A percentile compares a stretch with the other conserved stretches of the same genome.
phyloP scores from a whole-genome alignment of 2,329 filamentous ascomycete genomes.

The Colletotrichum sp. region DNA sequence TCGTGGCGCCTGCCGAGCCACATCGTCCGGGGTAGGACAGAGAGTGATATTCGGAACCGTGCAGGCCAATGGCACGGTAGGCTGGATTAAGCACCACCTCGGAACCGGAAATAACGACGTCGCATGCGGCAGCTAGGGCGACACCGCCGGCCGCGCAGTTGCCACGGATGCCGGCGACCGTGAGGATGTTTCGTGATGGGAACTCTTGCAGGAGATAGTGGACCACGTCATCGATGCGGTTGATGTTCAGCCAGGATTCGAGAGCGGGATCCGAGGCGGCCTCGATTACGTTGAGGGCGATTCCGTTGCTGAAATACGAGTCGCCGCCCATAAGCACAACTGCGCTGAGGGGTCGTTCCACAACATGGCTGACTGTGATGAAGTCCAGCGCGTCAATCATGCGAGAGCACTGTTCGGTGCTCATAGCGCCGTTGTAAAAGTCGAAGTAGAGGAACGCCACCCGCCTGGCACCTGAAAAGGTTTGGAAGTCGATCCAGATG shows the following conservation, averaged over 20 bases:
- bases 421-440: constrained; percentile 50
- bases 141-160: constrained; percentile 49
- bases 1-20: constrained; percentile 32
- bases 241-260: constrained; percentile 49
- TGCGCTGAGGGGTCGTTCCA: constrained; percentile 34
- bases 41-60: constrained; percentile 47
- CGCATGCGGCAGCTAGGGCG: constrained; percentile 42
- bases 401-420: constrained; percentile 40
- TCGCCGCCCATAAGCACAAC: constrained; percentile 44
- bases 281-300: constrained; percentile 49
- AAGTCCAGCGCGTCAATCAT: constrained; percentile 40
- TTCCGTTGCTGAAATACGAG: constrained; percentile 48
- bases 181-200: constrained; percentile 36
- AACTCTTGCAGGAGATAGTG: constrained; percentile 42
- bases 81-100: constrained; percentile 46
- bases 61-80: constrained; percentile 38
- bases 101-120: constrained; percentile 39
- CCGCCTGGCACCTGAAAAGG: constrained; percentile 26
- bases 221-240: constrained; percentile 46
- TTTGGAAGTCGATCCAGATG: constrained; percentile 40
- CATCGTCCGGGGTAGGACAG: constrained; percentile 43
- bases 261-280: constrained; percentile 37
- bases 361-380: constrained; percentile 33
- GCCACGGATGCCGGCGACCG: constrained; percentile 42
- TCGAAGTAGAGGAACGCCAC: constrained; percentile 46